These are phyloP conservation scores for Mycena epipterygia DNA, from an alignment of 768 basidiomycete genomes.

Conservation along the genomic window DNA sequence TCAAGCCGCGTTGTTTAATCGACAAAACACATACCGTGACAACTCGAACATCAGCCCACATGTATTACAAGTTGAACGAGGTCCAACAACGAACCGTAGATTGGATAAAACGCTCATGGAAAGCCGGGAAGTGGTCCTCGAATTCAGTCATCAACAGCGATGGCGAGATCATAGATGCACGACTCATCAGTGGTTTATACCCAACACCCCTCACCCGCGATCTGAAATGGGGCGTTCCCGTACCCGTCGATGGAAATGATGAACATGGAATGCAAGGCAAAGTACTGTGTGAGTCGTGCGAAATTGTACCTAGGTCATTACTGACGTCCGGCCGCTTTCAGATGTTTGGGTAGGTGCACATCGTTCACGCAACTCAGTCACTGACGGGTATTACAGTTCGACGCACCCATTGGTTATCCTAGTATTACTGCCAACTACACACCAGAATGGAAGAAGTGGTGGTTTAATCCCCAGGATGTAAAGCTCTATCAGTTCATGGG, in stretches of 20 bases:
- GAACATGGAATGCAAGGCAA: slow-evolving; percentile 91
- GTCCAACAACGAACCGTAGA: slow-evolving; percentile 88
- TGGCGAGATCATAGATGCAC: slow-evolving; percentile 90
- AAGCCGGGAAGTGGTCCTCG: slow-evolving; percentile 90
- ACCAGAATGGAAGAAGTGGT: slow-evolving; percentile 96
- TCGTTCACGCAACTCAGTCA: background rate
- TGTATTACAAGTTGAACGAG: slow-evolving; percentile 89
- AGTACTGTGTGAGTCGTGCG: slow-evolving; percentile 85
- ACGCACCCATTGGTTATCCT: slow-evolving; percentile 82
- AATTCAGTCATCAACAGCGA: slow-evolving; percentile 93
- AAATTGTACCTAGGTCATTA: background rate
- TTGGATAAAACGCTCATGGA: slow-evolving; percentile 88
- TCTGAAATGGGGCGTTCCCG: slow-evolving; percentile 95
- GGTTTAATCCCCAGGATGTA: slow-evolving; percentile 93
- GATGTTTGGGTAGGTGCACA: slow-evolving; percentile 89
- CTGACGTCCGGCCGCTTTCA: slow-evolving; percentile 45
- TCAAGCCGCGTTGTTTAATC: slow-evolving; percentile 95
- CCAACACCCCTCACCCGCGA: slow-evolving; percentile 96
- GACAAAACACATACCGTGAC: slow-evolving; percentile 84
- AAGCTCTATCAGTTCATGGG: slow-evolving; percentile 99
- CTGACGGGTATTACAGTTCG: slow-evolving; percentile 9
- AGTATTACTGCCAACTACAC: slow-evolving; percentile 98
- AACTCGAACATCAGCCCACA: slow-evolving; percentile 86
- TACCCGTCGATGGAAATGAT: slow-evolving; percentile 84
- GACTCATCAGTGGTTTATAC: slow-evolving; percentile 86